These are phyloP conservation scores for Aspergillus conjunctus DNA, from an alignment of 495 filamentous ascomycete species.

Conservation along the genomic window DNA sequence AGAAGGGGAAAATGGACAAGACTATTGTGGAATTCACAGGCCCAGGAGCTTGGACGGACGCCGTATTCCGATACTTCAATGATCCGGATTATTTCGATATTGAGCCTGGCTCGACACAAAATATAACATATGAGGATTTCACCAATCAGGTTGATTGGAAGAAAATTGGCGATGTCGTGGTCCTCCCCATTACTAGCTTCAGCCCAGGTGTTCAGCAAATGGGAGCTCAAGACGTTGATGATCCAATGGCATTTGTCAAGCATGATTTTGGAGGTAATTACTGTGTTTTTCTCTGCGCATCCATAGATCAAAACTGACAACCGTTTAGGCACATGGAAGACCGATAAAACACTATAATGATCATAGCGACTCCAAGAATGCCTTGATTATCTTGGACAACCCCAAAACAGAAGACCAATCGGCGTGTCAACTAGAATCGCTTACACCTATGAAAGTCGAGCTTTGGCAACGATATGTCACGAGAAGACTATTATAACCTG, in stretches of 20 bases:
- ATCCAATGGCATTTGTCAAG: constrained; percentile 97
- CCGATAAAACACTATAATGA: constrained; percentile 50
- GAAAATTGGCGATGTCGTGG: constrained; percentile 91
- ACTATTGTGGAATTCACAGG: constrained; percentile 96
- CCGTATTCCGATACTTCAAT: constrained; percentile 91
- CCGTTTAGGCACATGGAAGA: constrained; percentile 76
- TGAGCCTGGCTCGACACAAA: constrained; percentile 60
- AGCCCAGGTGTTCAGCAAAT: constrained; percentile 93
- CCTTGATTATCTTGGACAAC: not conserved
- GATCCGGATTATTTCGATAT: constrained; percentile 88
- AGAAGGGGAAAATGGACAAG: constrained; percentile 65
- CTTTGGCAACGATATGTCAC: too few relatives aligned
- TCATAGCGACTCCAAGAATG: not conserved
- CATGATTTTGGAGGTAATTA: constrained; percentile 88
- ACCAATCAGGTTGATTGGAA: constrained; percentile 79
- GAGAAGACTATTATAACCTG: too few relatives aligned
- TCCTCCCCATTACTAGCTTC: constrained; percentile 95
- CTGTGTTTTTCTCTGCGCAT: not conserved
- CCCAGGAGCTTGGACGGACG: constrained; percentile 92
- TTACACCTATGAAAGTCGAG: too few relatives aligned
- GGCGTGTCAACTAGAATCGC: not conserved
- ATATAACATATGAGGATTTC: constrained; percentile 86
- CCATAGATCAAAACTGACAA: constrained; percentile 10
- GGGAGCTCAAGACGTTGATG: constrained; percentile 85
- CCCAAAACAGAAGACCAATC: not conserved